Evolutionary conservation across 345 rosid species (phyloP).

Genomic region (Balakata baccata): DNA sequence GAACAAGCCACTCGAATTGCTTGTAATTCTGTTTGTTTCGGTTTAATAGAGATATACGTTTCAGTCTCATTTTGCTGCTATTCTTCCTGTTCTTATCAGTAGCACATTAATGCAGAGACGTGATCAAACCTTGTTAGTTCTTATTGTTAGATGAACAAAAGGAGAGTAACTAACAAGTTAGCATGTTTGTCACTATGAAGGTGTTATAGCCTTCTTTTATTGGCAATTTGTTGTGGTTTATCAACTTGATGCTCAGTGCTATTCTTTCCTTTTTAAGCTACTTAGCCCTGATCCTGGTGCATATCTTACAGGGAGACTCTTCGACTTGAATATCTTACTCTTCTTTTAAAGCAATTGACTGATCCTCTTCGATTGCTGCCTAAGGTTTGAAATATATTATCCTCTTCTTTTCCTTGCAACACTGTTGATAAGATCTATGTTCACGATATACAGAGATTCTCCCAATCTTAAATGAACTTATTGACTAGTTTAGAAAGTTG

Average conservation of each 20-base stretch:
- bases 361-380: constrained; percentile 72
- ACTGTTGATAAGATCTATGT: not conserved
- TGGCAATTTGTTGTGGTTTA: constrained; percentile 1
- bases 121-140: too few relatives aligned
- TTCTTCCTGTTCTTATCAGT: too few relatives aligned
- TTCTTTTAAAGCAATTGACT: constrained; percentile 65
- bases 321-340: constrained; percentile 71
- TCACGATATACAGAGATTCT: not conserved
- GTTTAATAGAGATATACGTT: too few relatives aligned
- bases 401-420: not conserved
- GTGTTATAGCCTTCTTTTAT: not conserved
- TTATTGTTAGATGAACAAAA: not conserved
- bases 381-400: constrained; percentile 48
- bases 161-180: not conserved
- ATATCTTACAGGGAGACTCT: constrained; percentile 56
- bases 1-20: too few relatives aligned
- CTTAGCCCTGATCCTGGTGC: constrained; percentile 15
- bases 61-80: too few relatives aligned
- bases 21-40: too few relatives aligned
- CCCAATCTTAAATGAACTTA: too few relatives aligned
- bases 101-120: too few relatives aligned
- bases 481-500: not conserved
- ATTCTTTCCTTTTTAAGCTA: constrained; percentile 10
- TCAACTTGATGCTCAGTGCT: not conserved
- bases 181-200: not conserved